These are phyloP conservation scores for Erythrobasidium hasegawianum DNA, from an alignment of 1,284 basidiomycete species.

Conservation along the genomic window DNA sequence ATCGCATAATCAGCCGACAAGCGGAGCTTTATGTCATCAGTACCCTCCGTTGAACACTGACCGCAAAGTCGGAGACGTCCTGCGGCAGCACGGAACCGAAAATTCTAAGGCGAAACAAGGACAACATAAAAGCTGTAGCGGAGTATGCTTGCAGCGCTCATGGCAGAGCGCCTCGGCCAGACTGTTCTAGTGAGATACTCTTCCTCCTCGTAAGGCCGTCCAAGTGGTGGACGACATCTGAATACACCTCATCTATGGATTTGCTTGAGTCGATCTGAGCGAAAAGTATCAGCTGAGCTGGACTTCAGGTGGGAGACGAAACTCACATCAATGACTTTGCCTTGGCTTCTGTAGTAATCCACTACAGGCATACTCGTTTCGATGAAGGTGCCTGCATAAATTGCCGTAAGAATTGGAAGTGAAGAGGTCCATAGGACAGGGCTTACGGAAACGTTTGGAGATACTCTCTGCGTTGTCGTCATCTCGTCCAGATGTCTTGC, in stretches of 20 bases:
- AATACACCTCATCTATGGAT: conserved; percentile 70
- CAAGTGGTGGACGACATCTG: conserved; percentile 37
- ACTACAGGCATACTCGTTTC: conserved; percentile 96
- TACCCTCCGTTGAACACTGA: no score
- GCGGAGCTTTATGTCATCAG: no score
- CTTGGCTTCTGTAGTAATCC: conserved; percentile 67
- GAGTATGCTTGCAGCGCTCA: background rate
- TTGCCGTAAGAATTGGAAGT: conserved; percentile 3
- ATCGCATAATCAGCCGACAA: no score
- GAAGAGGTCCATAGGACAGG: background rate
- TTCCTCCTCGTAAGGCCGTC: conserved; percentile 14
- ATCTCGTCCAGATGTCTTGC: conserved; percentile 88
- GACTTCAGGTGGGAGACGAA: background rate
- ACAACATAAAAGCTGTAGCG: background rate
- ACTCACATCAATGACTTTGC: conserved; percentile 75
- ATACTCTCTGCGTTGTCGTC: conserved; percentile 96
- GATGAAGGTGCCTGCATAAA: conserved; percentile 70
- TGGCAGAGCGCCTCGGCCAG: background rate
- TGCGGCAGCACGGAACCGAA: no score
- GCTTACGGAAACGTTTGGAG: conserved; percentile 88
- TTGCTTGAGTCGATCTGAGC: conserved; percentile 71
- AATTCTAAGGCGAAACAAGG: background rate
- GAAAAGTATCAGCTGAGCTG: conserved; percentile 7
- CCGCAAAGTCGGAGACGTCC: no score
- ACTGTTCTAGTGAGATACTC: conserved; percentile 24